Base-by-base conservation (phyloP, 2,329 filamentous ascomycete species). In the Pestalotiopsis sp. region DNA sequence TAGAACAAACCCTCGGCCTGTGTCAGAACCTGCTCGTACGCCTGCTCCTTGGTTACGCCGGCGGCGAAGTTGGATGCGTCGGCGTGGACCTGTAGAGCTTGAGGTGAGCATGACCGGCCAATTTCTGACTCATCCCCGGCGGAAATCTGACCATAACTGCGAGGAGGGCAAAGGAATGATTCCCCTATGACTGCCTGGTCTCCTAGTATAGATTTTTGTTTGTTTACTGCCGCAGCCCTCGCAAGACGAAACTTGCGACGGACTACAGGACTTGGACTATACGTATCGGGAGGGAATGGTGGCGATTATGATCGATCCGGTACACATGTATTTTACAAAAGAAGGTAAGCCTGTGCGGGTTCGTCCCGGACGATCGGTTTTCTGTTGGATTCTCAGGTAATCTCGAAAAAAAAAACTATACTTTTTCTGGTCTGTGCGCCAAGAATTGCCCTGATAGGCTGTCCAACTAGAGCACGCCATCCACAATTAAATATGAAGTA, bases 31-130 rank as follows among this genome's bases (percentile, higher is more conserved):
- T 95, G 92, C 71, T 87, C 85, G 72, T 95, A 95, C 27, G 91
- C 92, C 70, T 93, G 88, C 68, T 88, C 84, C 79, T 95, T 95
- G 66, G 85, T 88, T 69, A 93, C 79, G 72, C 88, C 89, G 14
- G 85, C 76, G 63, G 83, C 85, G 79, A 95, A 95, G 74, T 89
- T 93, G 65, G 92, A 93, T 3, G 92, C 89, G 77, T 95, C 92
- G 65, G 93, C 93, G 81, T 95, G 93, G 68, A 93, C 91, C 91
- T 90, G 68, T 11, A 17, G 13, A 12, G 14, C 20, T 17, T 59
- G 20, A 23, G 25, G 23, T 27, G 5, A 59, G 23, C 14, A 59
- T 27, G 23, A 27, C 9, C 3, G 6, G 12, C 13, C 55, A 58
- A n/a, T 23, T 9, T 6, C 11, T 13, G 12, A 17, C 23, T 36